These are phyloP conservation scores for Auriscalpium orientale DNA, from an alignment of 768 basidiomycete genomes.

Conservation along the genomic window DNA sequence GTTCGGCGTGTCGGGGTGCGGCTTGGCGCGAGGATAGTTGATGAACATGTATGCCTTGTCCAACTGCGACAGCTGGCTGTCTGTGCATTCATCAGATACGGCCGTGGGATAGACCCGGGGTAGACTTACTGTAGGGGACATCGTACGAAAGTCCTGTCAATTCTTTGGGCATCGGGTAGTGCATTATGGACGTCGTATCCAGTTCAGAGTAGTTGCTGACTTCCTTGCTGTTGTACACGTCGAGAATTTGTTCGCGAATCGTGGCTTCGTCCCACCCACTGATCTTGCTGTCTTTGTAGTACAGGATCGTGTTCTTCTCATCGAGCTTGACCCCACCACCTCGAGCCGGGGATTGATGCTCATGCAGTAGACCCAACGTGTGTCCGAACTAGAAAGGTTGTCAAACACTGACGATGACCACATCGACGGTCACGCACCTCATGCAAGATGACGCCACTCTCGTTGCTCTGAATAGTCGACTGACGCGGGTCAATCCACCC, in stretches of 20 bases:
- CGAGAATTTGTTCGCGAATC: not conserved
- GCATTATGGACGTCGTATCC: not conserved
- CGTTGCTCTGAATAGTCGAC: not conserved
- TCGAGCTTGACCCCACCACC: not conserved
- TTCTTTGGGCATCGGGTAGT: not conserved
- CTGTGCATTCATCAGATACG: not conserved
- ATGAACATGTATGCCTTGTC: not conserved
- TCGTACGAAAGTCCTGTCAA: not conserved
- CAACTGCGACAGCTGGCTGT: not conserved
- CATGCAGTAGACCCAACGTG: not conserved
- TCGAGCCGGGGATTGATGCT: not conserved
- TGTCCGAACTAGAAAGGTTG: not conserved
- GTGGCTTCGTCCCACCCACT: not conserved
- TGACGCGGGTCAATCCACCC: not conserved
- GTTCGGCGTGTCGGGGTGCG: not conserved
- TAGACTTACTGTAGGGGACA: not conserved
- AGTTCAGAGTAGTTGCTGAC: conserved; percentile 1
- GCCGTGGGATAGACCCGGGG: not conserved
- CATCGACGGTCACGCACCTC: not conserved
- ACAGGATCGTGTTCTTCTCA: not conserved
- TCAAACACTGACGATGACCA: not conserved
- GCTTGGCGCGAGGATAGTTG: not conserved
- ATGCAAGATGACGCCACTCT: not conserved
- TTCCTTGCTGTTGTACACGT: not conserved
- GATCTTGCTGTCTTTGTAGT: not conserved